A percentile compares a stretch with the other conserved stretches of the same genome.
Evolutionary conservation across 2,329 filamentous ascomycete species (phyloP).

Genomic region (Nemania serpens): DNA sequence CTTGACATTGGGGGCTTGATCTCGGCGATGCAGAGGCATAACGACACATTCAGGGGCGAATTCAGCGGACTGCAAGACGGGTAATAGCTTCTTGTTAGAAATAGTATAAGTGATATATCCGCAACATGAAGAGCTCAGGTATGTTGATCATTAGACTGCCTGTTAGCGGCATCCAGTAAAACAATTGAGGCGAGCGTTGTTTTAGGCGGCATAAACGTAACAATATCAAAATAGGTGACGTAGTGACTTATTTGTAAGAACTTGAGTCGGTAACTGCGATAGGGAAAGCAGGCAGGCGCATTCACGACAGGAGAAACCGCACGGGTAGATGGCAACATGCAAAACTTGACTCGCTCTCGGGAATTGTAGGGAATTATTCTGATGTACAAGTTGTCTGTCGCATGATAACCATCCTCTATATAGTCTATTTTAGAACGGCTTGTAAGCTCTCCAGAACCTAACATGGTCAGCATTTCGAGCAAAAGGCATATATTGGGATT

Average conservation of each 20-base stretch:
- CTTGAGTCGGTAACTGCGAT: conserved; percentile 14
- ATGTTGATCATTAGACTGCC: background rate
- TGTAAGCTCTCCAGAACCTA: conserved; percentile 85
- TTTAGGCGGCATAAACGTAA: background rate
- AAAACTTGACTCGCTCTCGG: conserved; percentile 36
- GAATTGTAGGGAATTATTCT: conserved; percentile 41
- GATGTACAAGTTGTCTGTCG: conserved; percentile 44
- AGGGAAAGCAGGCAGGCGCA: conserved; percentile 15
- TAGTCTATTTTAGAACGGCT: conserved; percentile 76
- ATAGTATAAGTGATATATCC: conserved; percentile 19
- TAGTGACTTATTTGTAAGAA: background rate
- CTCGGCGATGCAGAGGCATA: conserved; percentile 15
- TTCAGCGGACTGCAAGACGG: background rate
- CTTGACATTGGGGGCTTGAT: conserved; percentile 17
- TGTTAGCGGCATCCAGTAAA: background rate
- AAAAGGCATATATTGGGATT: conserved; percentile 1
- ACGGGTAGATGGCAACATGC: conserved; percentile 27
- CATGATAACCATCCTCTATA: conserved; percentile 49
- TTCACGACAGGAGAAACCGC: conserved; percentile 28
- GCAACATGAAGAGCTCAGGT: background rate
- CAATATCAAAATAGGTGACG: background rate
- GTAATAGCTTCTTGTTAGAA: background rate
- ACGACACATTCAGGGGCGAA: background rate
- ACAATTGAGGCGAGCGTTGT: background rate
- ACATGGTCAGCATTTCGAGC: conserved; percentile 43